phyloP scores from a whole-genome alignment of 495 filamentous ascomycete genomes.

The Neurospora sp. region DNA sequence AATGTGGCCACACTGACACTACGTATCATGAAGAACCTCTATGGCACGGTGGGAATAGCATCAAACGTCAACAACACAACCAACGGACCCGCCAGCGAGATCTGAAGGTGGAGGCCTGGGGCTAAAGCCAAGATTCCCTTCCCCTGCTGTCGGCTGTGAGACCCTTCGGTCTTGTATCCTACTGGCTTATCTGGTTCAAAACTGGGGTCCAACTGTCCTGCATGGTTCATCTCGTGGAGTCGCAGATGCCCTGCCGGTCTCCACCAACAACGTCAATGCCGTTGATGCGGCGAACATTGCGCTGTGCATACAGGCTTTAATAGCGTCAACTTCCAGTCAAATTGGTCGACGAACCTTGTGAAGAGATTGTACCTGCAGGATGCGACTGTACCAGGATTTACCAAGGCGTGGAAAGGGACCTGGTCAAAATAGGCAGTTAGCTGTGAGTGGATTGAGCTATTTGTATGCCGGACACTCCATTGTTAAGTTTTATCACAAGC shows the following conservation, averaged over 20 bases:
- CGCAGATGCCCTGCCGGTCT: not conserved
- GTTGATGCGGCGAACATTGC: not conserved
- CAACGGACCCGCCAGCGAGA: not conserved
- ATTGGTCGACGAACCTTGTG: not conserved
- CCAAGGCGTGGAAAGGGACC: not conserved
- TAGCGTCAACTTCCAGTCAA: not conserved
- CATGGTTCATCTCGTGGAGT: constrained; percentile 10
- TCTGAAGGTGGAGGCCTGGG: not conserved
- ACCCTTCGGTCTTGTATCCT: constrained; percentile 13
- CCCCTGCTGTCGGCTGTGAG: not conserved
- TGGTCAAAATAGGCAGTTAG: not conserved
- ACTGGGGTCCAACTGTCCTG: constrained; percentile 1
- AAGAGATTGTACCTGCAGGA: not conserved
- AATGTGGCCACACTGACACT: not conserved
- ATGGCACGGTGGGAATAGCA: not conserved
- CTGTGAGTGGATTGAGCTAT: not conserved
- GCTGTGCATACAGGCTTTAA: not conserved
- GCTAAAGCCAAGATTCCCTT: not conserved
- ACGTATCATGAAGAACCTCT: not conserved
- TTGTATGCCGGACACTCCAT: not conserved
- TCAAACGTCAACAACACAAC: not conserved
- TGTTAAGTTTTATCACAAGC: no score
- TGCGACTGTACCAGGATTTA: not conserved
- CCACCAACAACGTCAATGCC: not conserved
- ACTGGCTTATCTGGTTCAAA: constrained; percentile 11